Evolutionary conservation across 116 monocot species (phyloP).

Genomic region (Dioscorea cayenensis): DNA sequence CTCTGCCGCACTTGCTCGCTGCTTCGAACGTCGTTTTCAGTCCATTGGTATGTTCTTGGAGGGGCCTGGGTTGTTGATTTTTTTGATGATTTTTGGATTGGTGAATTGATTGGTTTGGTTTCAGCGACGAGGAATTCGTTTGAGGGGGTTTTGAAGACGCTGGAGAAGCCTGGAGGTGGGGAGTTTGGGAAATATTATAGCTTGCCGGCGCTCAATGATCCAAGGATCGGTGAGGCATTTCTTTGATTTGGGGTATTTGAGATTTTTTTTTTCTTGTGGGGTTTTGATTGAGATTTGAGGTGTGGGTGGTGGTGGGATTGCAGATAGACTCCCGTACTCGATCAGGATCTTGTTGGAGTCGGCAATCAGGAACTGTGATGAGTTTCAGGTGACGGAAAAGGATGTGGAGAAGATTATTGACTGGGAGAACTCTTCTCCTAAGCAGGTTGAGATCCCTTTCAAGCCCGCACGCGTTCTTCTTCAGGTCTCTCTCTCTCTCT

Average conservation of each 20-base stretch:
- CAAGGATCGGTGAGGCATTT: constrained; percentile 51
- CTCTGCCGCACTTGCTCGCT: constrained; percentile 31
- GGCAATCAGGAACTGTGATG: constrained; percentile 83
- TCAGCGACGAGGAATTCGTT: constrained; percentile 46
- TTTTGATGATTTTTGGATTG: neutral
- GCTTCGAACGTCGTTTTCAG: constrained; percentile 60
- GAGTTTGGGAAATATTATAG: constrained; percentile 84
- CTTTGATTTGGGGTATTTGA: neutral
- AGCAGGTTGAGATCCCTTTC: constrained; percentile 83
- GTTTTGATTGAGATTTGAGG: neutral
- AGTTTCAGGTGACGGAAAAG: constrained; percentile 69
- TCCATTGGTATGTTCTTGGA: constrained; percentile 32
- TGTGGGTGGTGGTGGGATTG: neutral
- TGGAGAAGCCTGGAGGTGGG: constrained; percentile 60
- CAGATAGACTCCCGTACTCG: constrained; percentile 79
- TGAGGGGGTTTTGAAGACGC: constrained; percentile 49
- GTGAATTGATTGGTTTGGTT: neutral
- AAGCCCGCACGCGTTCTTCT: constrained; percentile 95
- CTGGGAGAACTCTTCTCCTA: constrained; percentile 80
- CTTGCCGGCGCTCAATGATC: constrained; percentile 77
- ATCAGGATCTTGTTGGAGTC: constrained; percentile 84
- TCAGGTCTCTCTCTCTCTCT: constrained; percentile 34
- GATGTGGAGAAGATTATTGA: constrained; percentile 91
- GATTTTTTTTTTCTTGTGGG: neutral
- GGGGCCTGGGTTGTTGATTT: neutral